Percentiles rank a stretch among this genome's conserved stretches.
phyloP scores from a whole-genome alignment of 2,329 filamentous ascomycete species.

The Ophiostoma ulmi region DNA sequence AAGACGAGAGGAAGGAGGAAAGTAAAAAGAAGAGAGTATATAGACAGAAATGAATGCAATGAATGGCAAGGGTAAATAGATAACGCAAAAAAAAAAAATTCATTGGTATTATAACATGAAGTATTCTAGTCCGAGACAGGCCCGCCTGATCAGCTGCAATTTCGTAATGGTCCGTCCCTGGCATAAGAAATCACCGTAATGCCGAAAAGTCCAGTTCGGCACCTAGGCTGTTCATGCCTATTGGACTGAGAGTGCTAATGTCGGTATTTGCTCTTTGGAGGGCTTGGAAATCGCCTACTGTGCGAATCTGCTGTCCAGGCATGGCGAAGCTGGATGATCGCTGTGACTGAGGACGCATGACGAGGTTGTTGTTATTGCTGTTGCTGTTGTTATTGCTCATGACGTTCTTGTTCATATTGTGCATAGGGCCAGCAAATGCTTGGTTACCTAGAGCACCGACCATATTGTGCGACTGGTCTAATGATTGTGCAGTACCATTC shows the following conservation, averaged over 20 bases:
- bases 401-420: neutral
- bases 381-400: slow-evolving; percentile 25
- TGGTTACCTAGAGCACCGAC: neutral
- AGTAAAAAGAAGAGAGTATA: neutral
- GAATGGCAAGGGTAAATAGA: neutral
- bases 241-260: slow-evolving; percentile 34
- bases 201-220: slow-evolving; percentile 40
- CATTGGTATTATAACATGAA: slow-evolving; percentile 8
- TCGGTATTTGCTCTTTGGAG: slow-evolving; percentile 45
- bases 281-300: slow-evolving; percentile 47
- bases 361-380: slow-evolving; percentile 30
- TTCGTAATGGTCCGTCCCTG: neutral
- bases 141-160: neutral
- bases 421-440: neutral
- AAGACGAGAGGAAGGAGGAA: neutral
- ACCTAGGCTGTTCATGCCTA: slow-evolving; percentile 37
- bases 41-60: neutral
- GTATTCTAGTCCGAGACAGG: neutral
- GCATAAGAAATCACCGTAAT: slow-evolving; percentile 30
- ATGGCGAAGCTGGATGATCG: slow-evolving; percentile 40
- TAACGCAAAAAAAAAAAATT: neutral
- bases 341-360: slow-evolving; percentile 37
- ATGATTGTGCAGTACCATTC: slow-evolving; percentile 5
- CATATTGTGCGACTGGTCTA: slow-evolving; percentile 9
- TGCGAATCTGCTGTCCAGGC: slow-evolving; percentile 38